Base-by-base conservation (phyloP, 2,329 filamentous ascomycete species). In the Fusarium floridanum region DNA sequence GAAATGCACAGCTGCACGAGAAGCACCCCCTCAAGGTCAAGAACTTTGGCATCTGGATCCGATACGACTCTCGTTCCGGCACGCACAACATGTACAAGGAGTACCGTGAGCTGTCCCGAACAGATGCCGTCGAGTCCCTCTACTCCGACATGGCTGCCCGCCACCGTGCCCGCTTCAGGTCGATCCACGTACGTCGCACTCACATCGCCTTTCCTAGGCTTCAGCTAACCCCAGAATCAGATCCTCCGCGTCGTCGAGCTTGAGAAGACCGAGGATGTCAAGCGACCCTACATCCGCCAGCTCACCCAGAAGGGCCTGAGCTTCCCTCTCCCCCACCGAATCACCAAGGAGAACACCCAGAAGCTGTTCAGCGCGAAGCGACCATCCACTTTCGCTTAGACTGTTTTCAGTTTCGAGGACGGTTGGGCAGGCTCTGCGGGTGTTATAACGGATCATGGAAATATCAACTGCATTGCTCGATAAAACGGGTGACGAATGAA, bases 31-130 rank as follows among this genome's bases (percentile, higher is more conserved):
- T 95, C 85, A 98, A 98, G 91, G 95, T 99, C 92, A 99, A 99
- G 95, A 99, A 98, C 94, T 98, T 99, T 86, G 97, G 97, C 87
- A 93, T 99, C 92, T 99, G 97, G 97, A 93, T 99, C 89, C 95
- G 97, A 86, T 99, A 99, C 91, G 96, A 99, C 90, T 99, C 97
- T 76, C 96, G 97, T 88, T 98, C 97, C 83, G 97, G 97, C 83
- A 99, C 97, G 83, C 97, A 99, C 95, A 99, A 99, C 94, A 99
- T 99, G 97, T 99, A 99, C 95, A 98, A 98, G 93, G 97, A 99
- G 93, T 98, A 98, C 94, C 94, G 97, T 86, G 97, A 98, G 91
- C 94, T 98, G 91, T 96, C 94, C 85, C 92, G 97, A 88, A 94
- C 93, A 84, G 96, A 97, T 81, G 97, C 97, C 80, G 96, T 98